Evolutionary conservation across 805 yeast species (phyloP).

Genomic region (Kuraishia capsulata): DNA sequence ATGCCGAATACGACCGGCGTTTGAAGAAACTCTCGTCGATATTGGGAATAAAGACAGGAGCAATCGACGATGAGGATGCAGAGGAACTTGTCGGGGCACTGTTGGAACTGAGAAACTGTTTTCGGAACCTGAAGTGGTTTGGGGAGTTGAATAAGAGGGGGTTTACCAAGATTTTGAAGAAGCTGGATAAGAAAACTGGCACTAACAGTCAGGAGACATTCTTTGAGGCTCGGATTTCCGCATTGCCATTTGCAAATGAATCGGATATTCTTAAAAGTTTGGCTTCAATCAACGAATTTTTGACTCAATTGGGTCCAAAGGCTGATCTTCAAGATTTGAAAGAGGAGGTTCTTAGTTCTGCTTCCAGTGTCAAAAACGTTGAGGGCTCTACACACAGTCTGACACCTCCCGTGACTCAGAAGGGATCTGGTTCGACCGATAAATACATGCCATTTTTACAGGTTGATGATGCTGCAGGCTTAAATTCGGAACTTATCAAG

Average conservation of each 20-base stretch:
- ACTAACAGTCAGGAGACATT: constrained; percentile 47
- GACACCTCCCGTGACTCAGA: neutral
- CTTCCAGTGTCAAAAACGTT: neutral
- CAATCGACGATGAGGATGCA: constrained; percentile 39
- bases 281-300: constrained; percentile 37
- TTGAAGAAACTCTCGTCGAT: constrained; percentile 37
- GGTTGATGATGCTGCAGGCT: constrained; percentile 22
- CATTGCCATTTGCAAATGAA: constrained; percentile 73
- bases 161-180: constrained; percentile 79
- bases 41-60: constrained; percentile 17
- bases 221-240: constrained; percentile 57
- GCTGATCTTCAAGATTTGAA: constrained; percentile 9
- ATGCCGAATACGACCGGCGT: constrained; percentile 65
- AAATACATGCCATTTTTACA: constrained; percentile 14
- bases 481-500: constrained; percentile 34
- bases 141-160: constrained; percentile 91
- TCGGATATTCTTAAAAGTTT: constrained; percentile 46
- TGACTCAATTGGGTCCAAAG: constrained; percentile 43
- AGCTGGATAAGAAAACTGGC: constrained; percentile 77
- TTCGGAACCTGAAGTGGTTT: constrained; percentile 85
- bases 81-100: constrained; percentile 61
- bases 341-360: constrained; percentile 3
- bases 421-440: constrained; percentile 7
- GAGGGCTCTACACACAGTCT: constrained; percentile 20
- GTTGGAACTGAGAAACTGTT: constrained; percentile 64